Evolutionary conservation across 2,329 filamentous ascomycete species (phyloP).

Genomic region (Neurospora sp.): DNA sequence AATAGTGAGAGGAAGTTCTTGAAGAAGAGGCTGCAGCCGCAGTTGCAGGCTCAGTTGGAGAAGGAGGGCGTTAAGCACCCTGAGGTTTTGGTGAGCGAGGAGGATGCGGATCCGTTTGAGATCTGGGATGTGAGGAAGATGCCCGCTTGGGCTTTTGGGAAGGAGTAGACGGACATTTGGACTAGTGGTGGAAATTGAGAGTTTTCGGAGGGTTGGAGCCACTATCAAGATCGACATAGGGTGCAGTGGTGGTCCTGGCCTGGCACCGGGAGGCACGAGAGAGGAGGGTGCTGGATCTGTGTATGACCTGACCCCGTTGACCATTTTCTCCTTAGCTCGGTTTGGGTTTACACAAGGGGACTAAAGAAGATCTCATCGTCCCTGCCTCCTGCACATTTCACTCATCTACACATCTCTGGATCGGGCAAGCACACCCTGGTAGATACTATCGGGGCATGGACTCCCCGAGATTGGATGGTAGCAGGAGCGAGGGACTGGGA

Average conservation of each 20-base stretch:
- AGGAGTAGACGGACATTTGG: not conserved
- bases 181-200: not conserved
- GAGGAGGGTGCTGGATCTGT: not conserved
- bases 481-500: not conserved
- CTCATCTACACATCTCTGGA: not conserved
- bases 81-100: slow-evolving; percentile 63
- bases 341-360: not conserved
- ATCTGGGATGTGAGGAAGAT: slow-evolving; percentile 45
- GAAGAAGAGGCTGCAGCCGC: slow-evolving; percentile 55
- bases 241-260: not conserved
- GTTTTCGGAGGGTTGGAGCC: not conserved
- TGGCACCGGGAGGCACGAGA: not conserved
- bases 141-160: slow-evolving; percentile 5
- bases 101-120: slow-evolving; percentile 80
- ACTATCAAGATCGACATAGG: not conserved
- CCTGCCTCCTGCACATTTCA: not conserved
- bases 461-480: not conserved
- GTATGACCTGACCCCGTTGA: not conserved
- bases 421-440: not conserved
- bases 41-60: slow-evolving; percentile 50
- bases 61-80: slow-evolving; percentile 36
- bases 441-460: not conserved
- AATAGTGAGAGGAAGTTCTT: slow-evolving; percentile 87
- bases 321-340: not conserved
- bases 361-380: not conserved